phyloP scores from a whole-genome alignment of 805 yeast species.

The Metschnikowia dekortorum region DNA sequence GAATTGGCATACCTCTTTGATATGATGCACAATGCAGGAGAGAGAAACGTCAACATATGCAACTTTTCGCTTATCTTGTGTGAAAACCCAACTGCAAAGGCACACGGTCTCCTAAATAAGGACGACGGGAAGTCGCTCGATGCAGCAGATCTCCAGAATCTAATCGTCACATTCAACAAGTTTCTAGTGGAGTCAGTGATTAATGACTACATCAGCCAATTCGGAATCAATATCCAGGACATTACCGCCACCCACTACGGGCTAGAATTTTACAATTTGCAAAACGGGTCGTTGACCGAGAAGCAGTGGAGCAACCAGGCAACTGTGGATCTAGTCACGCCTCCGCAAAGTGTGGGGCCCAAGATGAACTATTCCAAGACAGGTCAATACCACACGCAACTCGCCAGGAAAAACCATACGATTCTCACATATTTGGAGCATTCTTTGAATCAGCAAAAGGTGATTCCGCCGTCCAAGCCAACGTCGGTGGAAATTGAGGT shows the following conservation, averaged over 20 bases:
- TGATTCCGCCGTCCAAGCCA: constrained; percentile 43
- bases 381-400: constrained; percentile 5
- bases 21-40: constrained; percentile 80
- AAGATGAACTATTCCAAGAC: background rate
- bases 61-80: constrained; percentile 55
- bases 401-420: constrained; percentile 26
- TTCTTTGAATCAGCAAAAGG: constrained; percentile 49
- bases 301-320: constrained; percentile 32
- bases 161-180: constrained; percentile 52
- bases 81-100: constrained; percentile 42
- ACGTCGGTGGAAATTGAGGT: constrained; percentile 44
- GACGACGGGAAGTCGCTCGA: constrained; percentile 44
- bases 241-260: constrained; percentile 43
- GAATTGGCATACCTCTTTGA: constrained; percentile 89
- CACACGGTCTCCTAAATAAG: constrained; percentile 49
- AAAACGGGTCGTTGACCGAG: constrained; percentile 36
- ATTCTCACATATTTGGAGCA: constrained; percentile 58
- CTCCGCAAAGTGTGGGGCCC: constrained; percentile 23
- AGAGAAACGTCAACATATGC: constrained; percentile 67
- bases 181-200: constrained; percentile 53
- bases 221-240: constrained; percentile 19
- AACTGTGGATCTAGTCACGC: constrained; percentile 42
- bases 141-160: constrained; percentile 39
- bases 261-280: constrained; percentile 34
- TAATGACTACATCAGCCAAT: constrained; percentile 43